Evolutionary conservation across 1,284 basidiomycete species (phyloP).

Genomic region (Sporisorium iseilematis-ciliati): DNA sequence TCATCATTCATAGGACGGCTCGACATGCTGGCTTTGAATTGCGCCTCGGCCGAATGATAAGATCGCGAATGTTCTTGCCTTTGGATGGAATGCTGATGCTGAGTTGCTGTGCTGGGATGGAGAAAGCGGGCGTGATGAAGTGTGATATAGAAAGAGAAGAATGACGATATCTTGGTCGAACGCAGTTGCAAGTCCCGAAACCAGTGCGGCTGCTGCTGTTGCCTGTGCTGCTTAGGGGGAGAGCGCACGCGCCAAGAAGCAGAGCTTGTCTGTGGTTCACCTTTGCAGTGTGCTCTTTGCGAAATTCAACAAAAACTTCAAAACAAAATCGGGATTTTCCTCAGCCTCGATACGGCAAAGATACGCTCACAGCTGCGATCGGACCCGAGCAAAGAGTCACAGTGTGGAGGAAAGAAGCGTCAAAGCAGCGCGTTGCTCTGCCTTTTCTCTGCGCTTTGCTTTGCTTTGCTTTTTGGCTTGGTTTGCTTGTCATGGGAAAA

Average conservation of each 20-base stretch:
- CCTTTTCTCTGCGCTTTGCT: not conserved
- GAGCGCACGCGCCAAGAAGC: constrained; percentile 40
- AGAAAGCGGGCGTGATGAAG: not conserved
- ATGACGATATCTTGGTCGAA: not conserved
- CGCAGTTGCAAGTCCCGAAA: not conserved
- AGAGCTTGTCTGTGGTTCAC: not conserved
- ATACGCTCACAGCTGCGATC: not conserved
- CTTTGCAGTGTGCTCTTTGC: not conserved
- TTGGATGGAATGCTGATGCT: not conserved
- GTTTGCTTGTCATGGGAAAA: not conserved
- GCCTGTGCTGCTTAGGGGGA: constrained; percentile 1
- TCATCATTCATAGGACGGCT: constrained; percentile 86
- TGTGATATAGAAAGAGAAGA: not conserved
- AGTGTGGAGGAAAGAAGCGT: constrained; percentile 7
- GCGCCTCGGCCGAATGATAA: not conserved
- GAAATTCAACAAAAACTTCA: constrained; percentile 5
- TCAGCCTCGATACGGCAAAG: too few relatives aligned
- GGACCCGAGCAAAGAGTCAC: constrained; percentile 7
- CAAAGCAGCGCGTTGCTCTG: constrained; percentile 7
- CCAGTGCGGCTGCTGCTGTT: not conserved
- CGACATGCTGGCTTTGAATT: constrained; percentile 56
- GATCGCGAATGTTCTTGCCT: not conserved
- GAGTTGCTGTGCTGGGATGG: not conserved
- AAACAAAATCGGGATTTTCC: constrained; percentile 1
- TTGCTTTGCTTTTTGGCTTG: too few relatives aligned